Evolutionary conservation across 148 eudicot genomes (phyloP).

Genomic region (Rhododendron molle): DNA sequence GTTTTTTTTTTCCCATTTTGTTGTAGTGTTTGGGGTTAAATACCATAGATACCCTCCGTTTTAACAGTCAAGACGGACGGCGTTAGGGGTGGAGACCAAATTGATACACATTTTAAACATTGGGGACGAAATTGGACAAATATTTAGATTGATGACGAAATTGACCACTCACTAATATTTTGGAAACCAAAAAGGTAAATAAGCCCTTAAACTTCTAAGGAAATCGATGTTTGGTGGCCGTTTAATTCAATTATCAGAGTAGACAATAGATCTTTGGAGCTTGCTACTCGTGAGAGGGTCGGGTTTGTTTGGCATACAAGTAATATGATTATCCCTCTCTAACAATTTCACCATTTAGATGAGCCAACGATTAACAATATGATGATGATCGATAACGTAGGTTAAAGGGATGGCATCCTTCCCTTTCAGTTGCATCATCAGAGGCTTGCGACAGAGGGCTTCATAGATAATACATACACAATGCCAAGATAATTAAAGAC

Average conservation of each 20-base stretch:
- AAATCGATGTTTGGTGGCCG: neutral
- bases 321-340: neutral
- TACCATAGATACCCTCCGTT: no score
- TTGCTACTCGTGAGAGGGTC: neutral
- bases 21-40: no score
- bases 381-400: neutral
- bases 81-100: no score
- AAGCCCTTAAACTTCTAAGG: no score
- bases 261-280: neutral
- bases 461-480: neutral
- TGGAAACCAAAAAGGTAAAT: no score
- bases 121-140: no score
- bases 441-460: neutral
- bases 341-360: neutral
- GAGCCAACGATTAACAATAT: no score
- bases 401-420: neutral
- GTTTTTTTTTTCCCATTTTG: no score
- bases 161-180: no score
- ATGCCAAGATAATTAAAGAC: neutral
- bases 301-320: neutral
- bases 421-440: neutral
- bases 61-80: no score
- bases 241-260: neutral
- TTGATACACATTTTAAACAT: no score
- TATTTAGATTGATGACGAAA: no score